Evolutionary conservation across 2,329 filamentous ascomycete species (phyloP), one percentile per base, ranked within the genome.

Genomic region (Calonectria henricotiae): DNA sequence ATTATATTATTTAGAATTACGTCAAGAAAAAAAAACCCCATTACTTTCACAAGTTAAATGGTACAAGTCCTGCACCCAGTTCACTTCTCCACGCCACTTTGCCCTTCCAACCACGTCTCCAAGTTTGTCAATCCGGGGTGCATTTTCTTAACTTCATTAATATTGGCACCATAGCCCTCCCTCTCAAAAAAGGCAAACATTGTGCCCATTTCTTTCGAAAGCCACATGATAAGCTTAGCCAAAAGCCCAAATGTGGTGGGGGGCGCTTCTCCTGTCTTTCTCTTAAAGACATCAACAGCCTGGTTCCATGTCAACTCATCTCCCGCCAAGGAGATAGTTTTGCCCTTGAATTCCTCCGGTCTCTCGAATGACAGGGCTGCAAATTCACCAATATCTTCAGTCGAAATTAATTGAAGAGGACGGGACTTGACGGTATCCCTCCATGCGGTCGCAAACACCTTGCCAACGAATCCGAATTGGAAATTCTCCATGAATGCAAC

Each of bases 401-500:
- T 76, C 9, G 27, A 61, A 69, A 46, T 46, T 44, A 39, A 58
- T n/a, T 76, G 75, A 15, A 76, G 25, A 1, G 71, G 69, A 13
- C 80, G 81, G 12, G 76, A 71, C 60, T 74, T 72, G 17, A 84
- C 65, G 30, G 72, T 73, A 39, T 80, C 68, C 58, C 73, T 74
- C 80, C 80, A 83, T 47, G 75, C 73, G 0, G 80, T 80, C 4
- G 74, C 47, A n/a, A 84, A 81, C 3, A 82, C 66, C 44, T 77
- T 80, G 15, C 77, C 78, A 4, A 76, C 2, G 68, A 83, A 80
- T 7, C 76, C 74, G 2, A 73, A 72, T 8, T 75, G 73, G 37
- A 84, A 75, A 68, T 83, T 83, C 12, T 85, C 83, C 81, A 84
- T 83, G 72, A 85, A 85, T 0, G 80, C 81, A 1, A 82, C 80